phyloP scores from a whole-genome alignment of 805 yeast genomes.

The Maudiozyma turicensis region DNA sequence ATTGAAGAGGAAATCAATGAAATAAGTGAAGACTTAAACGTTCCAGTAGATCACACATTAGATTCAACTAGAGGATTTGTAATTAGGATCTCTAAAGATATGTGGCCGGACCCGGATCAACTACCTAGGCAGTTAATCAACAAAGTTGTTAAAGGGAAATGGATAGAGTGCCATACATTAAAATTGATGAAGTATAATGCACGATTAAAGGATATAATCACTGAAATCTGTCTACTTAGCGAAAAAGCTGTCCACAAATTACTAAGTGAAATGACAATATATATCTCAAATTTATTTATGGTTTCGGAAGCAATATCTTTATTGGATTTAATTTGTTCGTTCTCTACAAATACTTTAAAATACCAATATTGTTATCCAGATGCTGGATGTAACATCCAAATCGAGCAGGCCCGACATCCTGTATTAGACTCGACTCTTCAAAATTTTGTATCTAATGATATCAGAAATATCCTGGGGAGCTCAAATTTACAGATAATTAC shows the following conservation, averaged over 20 bases:
- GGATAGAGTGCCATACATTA: slow-evolving; percentile 34
- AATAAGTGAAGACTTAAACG: slow-evolving; percentile 16
- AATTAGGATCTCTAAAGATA: slow-evolving; percentile 23
- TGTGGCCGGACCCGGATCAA: slow-evolving; percentile 3
- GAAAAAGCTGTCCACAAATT: slow-evolving; percentile 32
- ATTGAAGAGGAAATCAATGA: slow-evolving; percentile 22
- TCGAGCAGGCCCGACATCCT: slow-evolving; percentile 36
- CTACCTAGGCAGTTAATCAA: slow-evolving; percentile 32
- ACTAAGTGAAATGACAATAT: slow-evolving; percentile 17
- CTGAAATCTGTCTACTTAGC: slow-evolving; percentile 36
- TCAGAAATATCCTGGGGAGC: slow-evolving; percentile 26
- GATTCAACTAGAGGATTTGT: slow-evolving; percentile 33
- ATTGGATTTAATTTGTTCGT: slow-evolving; percentile 33
- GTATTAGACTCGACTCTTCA: slow-evolving; percentile 28
- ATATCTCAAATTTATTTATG: slow-evolving; percentile 33
- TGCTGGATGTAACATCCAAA: slow-evolving; percentile 25
- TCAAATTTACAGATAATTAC: slow-evolving; percentile 42
- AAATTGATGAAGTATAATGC: slow-evolving; percentile 34
- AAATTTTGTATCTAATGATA: slow-evolving; percentile 33
- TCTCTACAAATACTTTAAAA: slow-evolving; percentile 23
- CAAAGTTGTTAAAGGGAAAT: slow-evolving; percentile 21
- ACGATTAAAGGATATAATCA: slow-evolving; percentile 31
- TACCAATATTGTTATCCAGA: slow-evolving; percentile 30
- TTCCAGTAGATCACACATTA: slow-evolving; percentile 28
- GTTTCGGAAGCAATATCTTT: slow-evolving; percentile 36